Conservation (phyloP, 2,329 filamentous ascomycete genomes). For the Monilinia aucupariae region DNA sequence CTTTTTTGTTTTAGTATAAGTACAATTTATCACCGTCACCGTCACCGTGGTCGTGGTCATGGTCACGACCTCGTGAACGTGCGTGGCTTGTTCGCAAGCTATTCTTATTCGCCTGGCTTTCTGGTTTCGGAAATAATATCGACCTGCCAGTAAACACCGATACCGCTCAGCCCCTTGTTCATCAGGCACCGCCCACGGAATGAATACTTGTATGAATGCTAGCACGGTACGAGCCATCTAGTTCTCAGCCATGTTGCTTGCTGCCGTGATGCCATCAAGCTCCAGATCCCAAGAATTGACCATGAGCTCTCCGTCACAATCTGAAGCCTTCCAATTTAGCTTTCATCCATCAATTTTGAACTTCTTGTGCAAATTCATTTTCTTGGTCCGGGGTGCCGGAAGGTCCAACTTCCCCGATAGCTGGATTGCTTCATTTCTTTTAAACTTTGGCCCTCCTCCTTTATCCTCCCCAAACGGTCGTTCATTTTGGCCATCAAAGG, state of each 20-base stretch:
- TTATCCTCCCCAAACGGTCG: neutral
- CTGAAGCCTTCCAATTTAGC: neutral
- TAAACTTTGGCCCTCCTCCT: neutral
- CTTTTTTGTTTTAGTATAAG: no score
- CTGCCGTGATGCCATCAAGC: neutral
- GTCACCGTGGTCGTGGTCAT: neutral
- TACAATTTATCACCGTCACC: no score
- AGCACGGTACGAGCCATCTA: no score
- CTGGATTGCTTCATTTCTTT: neutral
- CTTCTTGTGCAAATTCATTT: neutral
- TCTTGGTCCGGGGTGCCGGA: neutral
- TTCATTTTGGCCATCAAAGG: neutral
- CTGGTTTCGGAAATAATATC: no score
- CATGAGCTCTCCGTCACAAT: neutral
- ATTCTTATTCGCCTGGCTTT: no score
- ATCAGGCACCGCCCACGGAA: neutral
- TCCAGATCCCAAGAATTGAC: neutral
- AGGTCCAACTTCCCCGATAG: neutral
- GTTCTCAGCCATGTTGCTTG: no score
- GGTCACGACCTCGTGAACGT: neutral
- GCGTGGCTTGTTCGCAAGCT: no score
- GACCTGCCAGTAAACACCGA: neutral
- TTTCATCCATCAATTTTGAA: neutral
- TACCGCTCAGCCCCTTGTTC: neutral
- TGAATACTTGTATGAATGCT: no score